Base-by-base conservation (phyloP, 768 basidiomycete species). In the Paxillus ammoniavirescens region DNA sequence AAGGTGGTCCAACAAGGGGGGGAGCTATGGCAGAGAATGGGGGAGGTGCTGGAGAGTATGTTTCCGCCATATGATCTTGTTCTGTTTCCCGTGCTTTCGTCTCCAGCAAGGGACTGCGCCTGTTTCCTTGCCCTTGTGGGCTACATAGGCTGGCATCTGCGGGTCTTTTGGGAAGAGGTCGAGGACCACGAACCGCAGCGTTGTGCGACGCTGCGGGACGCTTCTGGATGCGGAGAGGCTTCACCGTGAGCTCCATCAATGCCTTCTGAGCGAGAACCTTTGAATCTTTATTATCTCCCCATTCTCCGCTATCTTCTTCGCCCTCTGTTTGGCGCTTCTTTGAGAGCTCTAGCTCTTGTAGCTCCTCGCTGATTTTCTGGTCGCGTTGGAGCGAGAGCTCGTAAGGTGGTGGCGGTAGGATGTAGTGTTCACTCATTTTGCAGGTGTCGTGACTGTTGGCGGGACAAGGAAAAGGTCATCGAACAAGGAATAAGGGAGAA, bases 321-420 rank as follows among this genome's bases (percentile, higher is more conserved):
- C 42, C 50, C n/a, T 31, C 51, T 23, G 60, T 49, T 18, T 57
- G 57, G 30, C 46, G 12, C 10, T 26, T 45, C 17, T 62, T 64
- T 18, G 58, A 47, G 12, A 50, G 26, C 33, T 56, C 53, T 33
- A 54, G 53, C 5, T 33, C 44, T 35, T 61, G 64, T 2, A 48
- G 18, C 18, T 56, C 44, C 45, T 69, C 67, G 2, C 74, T 63
- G 40, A 78, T 69, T 67, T 84, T 87, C 45, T 72, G 77, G 64
- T 87, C 82, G 44, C 78, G 81, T 40, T 70, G 63, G 18, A 73
- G 61, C 9, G 73, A 71, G 50, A 63, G 55, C 47, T 77, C 69
- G 64, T 79, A 79, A 1, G 77, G 66, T 1, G 77, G 77, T 1
- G 77, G 77, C 3, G 69, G 70, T 1, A 70, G 73, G 3, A 63